phyloP scores from a whole-genome alignment of 129 eudicot species.

The Flaveria trinervia region DNA sequence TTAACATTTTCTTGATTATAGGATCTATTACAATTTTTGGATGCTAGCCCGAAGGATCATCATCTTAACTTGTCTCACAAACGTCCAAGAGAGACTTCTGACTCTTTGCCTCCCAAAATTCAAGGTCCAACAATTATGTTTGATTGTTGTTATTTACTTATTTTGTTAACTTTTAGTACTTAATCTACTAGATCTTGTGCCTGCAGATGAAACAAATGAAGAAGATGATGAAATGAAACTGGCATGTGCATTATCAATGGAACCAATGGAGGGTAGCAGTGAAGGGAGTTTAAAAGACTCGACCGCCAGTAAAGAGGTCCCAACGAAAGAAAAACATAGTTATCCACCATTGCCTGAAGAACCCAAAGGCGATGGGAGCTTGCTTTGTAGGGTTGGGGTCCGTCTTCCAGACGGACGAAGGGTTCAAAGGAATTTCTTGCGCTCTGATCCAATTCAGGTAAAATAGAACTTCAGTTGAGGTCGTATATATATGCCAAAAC shows the following conservation, averaged over 20 bases:
- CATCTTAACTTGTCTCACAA: constrained; percentile 58
- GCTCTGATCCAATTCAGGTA: constrained; percentile 72
- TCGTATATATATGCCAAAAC: no score
- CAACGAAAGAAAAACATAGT: constrained; percentile 33
- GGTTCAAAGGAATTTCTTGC: constrained; percentile 78
- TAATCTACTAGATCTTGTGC: constrained; percentile 10
- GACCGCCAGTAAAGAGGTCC: constrained; percentile 28
- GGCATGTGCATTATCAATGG: constrained; percentile 80
- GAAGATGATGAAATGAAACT: constrained; percentile 71
- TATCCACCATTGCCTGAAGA: constrained; percentile 87
- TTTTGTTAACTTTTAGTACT: neutral
- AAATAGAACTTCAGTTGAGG: neutral
- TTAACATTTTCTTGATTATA: constrained; percentile 21
- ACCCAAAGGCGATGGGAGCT: constrained; percentile 65
- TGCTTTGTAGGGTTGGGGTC: constrained; percentile 74
- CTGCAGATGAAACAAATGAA: constrained; percentile 49
- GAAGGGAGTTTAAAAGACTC: constrained; percentile 34
- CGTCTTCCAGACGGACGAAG: constrained; percentile 93
- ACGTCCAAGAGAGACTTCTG: constrained; percentile 60
- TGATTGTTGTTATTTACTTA: neutral
- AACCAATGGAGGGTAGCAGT: constrained; percentile 39
- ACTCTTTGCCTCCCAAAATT: constrained; percentile 41
- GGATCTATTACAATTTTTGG: constrained; percentile 84
- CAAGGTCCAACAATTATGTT: constrained; percentile 34
- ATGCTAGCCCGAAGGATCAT: constrained; percentile 72